These are phyloP conservation scores for Alternaria sp. DNA, from an alignment of 2,329 filamentous ascomycete genomes.

Conservation along the genomic window DNA sequence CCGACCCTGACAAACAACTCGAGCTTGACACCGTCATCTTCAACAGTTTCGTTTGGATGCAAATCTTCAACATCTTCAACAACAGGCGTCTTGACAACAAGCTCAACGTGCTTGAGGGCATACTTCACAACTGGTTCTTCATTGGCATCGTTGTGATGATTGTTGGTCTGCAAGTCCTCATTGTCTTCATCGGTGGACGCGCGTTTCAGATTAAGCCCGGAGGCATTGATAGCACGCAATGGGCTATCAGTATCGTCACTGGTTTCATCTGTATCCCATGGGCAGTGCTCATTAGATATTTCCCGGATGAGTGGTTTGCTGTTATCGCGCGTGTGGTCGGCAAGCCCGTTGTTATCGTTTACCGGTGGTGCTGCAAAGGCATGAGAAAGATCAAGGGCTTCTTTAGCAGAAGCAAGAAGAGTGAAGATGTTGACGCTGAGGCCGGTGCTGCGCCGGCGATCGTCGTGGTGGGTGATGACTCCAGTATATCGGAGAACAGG, in stretches of 20 bases:
- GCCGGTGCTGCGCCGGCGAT: slow-evolving; percentile 29
- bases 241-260: slow-evolving; percentile 63
- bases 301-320: slow-evolving; percentile 58
- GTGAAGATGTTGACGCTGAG: slow-evolving; percentile 30
- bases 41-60: slow-evolving; percentile 76
- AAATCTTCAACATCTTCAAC: slow-evolving; percentile 76
- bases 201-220: slow-evolving; percentile 63
- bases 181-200: slow-evolving; percentile 65
- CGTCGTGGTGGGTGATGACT: slow-evolving; percentile 24
- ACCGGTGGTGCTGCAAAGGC: slow-evolving; percentile 24
- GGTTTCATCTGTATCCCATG: slow-evolving; percentile 63
- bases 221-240: slow-evolving; percentile 65
- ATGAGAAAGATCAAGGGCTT: slow-evolving; percentile 23
- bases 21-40: slow-evolving; percentile 70
- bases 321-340: slow-evolving; percentile 32
- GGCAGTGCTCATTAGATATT: slow-evolving; percentile 60
- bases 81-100: slow-evolving; percentile 69
- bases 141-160: slow-evolving; percentile 66
- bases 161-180: slow-evolving; percentile 65
- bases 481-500: slow-evolving; percentile 10
- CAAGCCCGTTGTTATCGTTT: slow-evolving; percentile 35
- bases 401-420: slow-evolving; percentile 27
- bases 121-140: slow-evolving; percentile 66
- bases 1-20: slow-evolving; percentile 47
- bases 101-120: slow-evolving; percentile 68